Evolutionary conservation across 305 asterid genomes (phyloP), one percentile per base, ranked within the genome.

Genomic region (Caryopteris hybrid): DNA sequence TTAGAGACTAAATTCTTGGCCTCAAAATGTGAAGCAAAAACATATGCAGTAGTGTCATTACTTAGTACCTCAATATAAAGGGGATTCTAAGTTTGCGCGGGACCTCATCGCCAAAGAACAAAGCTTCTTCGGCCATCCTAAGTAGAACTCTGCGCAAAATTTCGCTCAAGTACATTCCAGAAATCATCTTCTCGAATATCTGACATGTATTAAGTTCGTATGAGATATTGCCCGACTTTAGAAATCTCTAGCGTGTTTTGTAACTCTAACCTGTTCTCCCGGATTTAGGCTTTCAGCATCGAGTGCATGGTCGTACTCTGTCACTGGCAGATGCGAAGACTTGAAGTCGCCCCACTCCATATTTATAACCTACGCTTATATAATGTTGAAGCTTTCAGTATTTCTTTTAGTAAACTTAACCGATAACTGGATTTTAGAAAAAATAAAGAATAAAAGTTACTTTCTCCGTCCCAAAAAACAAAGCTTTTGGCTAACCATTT

Each of bases 281-380:
- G 95, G 91, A 76, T 91, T 92, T 70, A 84, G 76, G 69, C 96
- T 89, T 72, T 89, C 89, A 10, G 66, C 79, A 74, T 92, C 96
- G 83, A 92, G 68, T n/a, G 69, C 72, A 46, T 79, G 73, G 80
- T 92, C 96, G 51, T 83, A 87, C 68, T 92, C 94, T 0, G 92
- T 84, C 65, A 87, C 51, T 7, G 96, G 98, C 73, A 92, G 95
- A 81, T 86, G 94, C 6, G 96, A 83, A 27, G 94, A 86, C 76
- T 81, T 81, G 81, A 89, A 89, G 84, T 89, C 87, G 55, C 95
- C 98, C 98, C 98, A 92, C 71, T 92, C 98, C 95, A 87, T 92
- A 69, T 92, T 89, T 80, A 92, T 86, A 74, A 89, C 98, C 98
- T 91, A 10, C 31, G 7, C 2, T 36, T 36, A 10, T 8, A 36